Evolutionary conservation across 1,284 basidiomycete species (phyloP).

Genomic region (Naganishia sp.): DNA sequence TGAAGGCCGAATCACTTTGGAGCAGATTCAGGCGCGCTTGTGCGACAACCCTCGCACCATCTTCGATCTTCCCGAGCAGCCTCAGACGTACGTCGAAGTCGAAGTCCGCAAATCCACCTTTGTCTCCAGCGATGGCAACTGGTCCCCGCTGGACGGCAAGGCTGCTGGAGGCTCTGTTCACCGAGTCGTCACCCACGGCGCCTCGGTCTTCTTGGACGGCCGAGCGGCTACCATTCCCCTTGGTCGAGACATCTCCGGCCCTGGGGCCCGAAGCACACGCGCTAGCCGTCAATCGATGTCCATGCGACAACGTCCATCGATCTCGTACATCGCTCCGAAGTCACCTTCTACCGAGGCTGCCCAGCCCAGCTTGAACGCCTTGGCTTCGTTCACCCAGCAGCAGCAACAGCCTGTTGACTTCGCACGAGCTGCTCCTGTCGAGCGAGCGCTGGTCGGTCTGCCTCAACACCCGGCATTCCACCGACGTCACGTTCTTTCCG

Average conservation of each 20-base stretch:
- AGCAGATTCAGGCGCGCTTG: slow-evolving; percentile 76
- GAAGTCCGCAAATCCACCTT: slow-evolving; percentile 76
- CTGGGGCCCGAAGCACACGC: slow-evolving; percentile 56
- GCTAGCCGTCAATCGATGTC: slow-evolving; percentile 49
- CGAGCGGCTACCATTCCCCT: slow-evolving; percentile 61
- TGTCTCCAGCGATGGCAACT: slow-evolving; percentile 56
- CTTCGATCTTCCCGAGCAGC: slow-evolving; percentile 84
- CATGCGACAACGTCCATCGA: slow-evolving; percentile 42
- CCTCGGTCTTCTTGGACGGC: slow-evolving; percentile 92
- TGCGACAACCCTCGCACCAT: slow-evolving; percentile 91
- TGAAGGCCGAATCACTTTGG: slow-evolving; percentile 75
- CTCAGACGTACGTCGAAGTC: slow-evolving; percentile 88
- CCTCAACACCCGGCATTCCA: slow-evolving; percentile 70
- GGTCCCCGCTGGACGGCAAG: slow-evolving; percentile 81
- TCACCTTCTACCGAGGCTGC: slow-evolving; percentile 32
- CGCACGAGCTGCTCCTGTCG: slow-evolving; percentile 31
- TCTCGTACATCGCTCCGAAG: slow-evolving; percentile 35
- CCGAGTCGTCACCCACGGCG: slow-evolving; percentile 87
- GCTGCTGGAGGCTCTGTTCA: slow-evolving; percentile 76
- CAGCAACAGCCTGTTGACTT: slow-evolving; percentile 27
- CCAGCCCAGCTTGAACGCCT: slow-evolving; percentile 40
- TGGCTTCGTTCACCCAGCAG: slow-evolving; percentile 41
- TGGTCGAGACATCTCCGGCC: slow-evolving; percentile 80
- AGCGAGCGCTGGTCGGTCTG: slow-evolving; percentile 54
- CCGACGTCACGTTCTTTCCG: slow-evolving; percentile 87